Conservation (phyloP, 2,329 filamentous ascomycete species). For the Fusarium sarcochroum region DNA sequence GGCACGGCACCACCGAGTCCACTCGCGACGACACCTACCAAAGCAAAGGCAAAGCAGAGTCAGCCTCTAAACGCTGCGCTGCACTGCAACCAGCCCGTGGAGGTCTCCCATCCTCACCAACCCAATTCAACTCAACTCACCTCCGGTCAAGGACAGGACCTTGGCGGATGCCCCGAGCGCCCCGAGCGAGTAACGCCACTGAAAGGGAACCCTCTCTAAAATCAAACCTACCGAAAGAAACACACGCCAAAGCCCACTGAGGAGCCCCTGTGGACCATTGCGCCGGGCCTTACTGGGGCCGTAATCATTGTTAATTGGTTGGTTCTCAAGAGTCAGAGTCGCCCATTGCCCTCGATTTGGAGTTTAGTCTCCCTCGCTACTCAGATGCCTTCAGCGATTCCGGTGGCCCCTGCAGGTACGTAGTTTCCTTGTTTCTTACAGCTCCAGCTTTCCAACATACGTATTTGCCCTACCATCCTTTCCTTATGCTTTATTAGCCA, state of each 20-base stretch:
- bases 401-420: constrained; percentile 49
- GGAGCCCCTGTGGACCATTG: constrained; percentile 46
- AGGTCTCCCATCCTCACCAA: background rate
- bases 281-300: constrained; percentile 45
- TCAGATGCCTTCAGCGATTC: constrained; percentile 51
- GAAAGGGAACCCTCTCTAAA: constrained; percentile 13
- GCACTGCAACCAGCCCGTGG: constrained; percentile 24
- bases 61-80: constrained; percentile 25
- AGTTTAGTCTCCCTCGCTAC: constrained; percentile 42
- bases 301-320: constrained; percentile 35
- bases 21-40: constrained; percentile 22
- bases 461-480: constrained; percentile 33
- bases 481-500: constrained; percentile 38
- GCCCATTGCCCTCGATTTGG: constrained; percentile 35
- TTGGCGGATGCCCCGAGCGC: constrained; percentile 25
- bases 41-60: constrained; percentile 16
- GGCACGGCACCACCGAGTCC: constrained; percentile 41
- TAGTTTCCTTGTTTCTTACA: constrained; percentile 43
- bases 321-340: constrained; percentile 36
- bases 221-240: constrained; percentile 11
- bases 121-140: constrained; percentile 14
- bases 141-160: constrained; percentile 21
- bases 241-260: constrained; percentile 38
- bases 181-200: constrained; percentile 37
- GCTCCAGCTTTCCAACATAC: constrained; percentile 22